Base-by-base conservation (phyloP, 257 asterid species). In the Rubia yunnanensis region DNA sequence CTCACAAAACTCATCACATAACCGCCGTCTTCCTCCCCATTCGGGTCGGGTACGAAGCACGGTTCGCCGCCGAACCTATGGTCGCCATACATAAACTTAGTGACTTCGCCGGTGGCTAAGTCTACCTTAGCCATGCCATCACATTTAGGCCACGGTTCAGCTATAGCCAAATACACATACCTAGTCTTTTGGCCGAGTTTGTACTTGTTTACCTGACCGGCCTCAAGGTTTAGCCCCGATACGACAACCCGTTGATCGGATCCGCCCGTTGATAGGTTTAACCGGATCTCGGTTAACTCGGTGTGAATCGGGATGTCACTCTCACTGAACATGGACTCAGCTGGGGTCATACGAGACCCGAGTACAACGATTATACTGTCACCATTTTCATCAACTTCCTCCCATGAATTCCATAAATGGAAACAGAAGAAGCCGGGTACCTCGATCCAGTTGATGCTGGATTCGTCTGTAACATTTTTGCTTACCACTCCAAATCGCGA, bases 401-500 rank as follows among this genome's bases (percentile, higher is more conserved):
- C 95, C 86, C 90, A 86, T 6, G 91, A 82, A 41, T 86, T 86
- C 91, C 88, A 80, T 49, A 84, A 64, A 18, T 86, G 95, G 57
- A 78, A 82, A 57, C 83, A 75, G 50, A 86, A 86, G 71, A 82
- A 84, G 28, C 70, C 62, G 0, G 88, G 87, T 3, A 80, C 88
- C 1, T 86, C 85, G 4, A 86, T 69, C 91, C 91, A 82, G 18
- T 67, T 70, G 4, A 82, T 84, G 27, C 31, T 60, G 11, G 85
- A 73, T 14, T 76, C 91, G 8, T 84, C 63, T 0, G 2, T 22
- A 0, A 68, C 85, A 5, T 20, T 63, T 35, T 82, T 84, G 0
- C 70, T 59, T 44, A 86, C 27, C 1, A 86, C 78, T 0, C 91
- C 85, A 8, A 86, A 84, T 10, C 88, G 72, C 2, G 83, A 73